phyloP scores from a whole-genome alignment of 116 monocot genomes.

The Phalaenopsis hybrid region DNA sequence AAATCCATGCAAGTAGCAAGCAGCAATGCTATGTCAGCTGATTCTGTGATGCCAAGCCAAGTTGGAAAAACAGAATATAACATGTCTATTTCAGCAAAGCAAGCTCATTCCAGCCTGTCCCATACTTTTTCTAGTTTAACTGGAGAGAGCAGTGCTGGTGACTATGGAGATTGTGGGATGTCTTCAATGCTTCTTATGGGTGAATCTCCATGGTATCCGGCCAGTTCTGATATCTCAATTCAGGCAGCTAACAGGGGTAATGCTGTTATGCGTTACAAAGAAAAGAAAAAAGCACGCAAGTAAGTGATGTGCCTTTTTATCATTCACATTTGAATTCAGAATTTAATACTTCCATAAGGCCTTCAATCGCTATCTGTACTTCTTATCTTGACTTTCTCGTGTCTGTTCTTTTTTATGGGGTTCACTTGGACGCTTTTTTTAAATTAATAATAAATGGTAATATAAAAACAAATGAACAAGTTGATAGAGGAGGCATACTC shows the following conservation, averaged over 20 bases:
- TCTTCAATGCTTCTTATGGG: constrained; percentile 49
- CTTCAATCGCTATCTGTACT: too few relatives aligned
- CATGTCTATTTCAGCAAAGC: constrained; percentile 30
- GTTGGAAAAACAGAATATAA: constrained; percentile 36
- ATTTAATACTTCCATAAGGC: too few relatives aligned
- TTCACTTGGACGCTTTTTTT: too few relatives aligned
- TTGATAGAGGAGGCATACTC: too few relatives aligned
- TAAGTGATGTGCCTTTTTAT: too few relatives aligned
- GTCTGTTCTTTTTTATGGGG: too few relatives aligned
- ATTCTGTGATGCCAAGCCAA: constrained; percentile 44
- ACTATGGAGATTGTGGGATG: constrained; percentile 59
- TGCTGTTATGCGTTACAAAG: constrained; percentile 78
- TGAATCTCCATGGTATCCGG: constrained; percentile 49
- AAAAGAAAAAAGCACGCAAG: constrained; percentile 39
- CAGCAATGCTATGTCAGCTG: constrained; percentile 43
- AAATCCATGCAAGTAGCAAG: constrained; percentile 29
- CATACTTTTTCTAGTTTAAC: constrained; percentile 77
- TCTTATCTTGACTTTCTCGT: too few relatives aligned
- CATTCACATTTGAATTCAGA: too few relatives aligned
- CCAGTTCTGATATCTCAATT: constrained; percentile 26
- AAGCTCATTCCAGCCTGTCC: constrained; percentile 52
- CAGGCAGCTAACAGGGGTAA: constrained; percentile 36
- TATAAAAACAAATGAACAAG: too few relatives aligned
- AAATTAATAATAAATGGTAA: too few relatives aligned
- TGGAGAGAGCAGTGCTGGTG: constrained; percentile 61